These are phyloP conservation scores for Phytophthora idaei DNA, from an alignment of 352 stramenopile genomes.

Conservation along the genomic window DNA sequence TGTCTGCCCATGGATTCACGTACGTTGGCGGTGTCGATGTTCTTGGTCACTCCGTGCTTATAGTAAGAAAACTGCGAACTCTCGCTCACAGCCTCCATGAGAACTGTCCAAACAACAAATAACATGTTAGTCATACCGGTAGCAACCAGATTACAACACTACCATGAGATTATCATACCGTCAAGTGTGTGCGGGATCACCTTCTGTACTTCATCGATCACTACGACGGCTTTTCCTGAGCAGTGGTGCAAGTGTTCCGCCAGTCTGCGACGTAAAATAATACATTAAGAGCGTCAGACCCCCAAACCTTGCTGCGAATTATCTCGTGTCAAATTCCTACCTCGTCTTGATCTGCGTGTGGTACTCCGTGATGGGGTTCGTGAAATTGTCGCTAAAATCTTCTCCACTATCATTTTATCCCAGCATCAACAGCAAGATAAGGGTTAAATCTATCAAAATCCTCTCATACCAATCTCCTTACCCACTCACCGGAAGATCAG, in stretches of 20 bases:
- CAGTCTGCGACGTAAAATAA: conserved; percentile 44
- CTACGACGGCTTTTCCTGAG: conserved; percentile 86
- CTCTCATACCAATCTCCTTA: neutral
- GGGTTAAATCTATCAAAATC: neutral
- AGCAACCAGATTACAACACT: neutral
- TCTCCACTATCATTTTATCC: conserved; percentile 53
- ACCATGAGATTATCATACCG: conserved; percentile 40
- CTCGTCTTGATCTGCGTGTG: conserved; percentile 86
- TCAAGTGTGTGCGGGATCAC: conserved; percentile 90
- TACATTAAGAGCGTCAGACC: conserved; percentile 2
- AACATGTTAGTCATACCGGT: neutral
- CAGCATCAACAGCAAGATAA: conserved; percentile 9
- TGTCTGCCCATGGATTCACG: conserved; percentile 3
- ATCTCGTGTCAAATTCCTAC: conserved; percentile 20
- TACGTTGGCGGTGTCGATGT: conserved; percentile 78
- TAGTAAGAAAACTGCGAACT: conserved; percentile 80
- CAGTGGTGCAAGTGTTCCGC: conserved; percentile 82
- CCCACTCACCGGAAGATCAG: conserved; percentile 71
- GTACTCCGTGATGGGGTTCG: conserved; percentile 82
- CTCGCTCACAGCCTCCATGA: conserved; percentile 79
- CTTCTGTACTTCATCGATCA: conserved; percentile 94
- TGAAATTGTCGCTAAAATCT: conserved; percentile 87
- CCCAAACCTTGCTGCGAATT: neutral
- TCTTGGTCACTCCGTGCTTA: conserved; percentile 66
- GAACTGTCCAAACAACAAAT: conserved; percentile 37